Evolutionary conservation across 345 rosid genomes (phyloP).

Genomic region (Turritis glabra): DNA sequence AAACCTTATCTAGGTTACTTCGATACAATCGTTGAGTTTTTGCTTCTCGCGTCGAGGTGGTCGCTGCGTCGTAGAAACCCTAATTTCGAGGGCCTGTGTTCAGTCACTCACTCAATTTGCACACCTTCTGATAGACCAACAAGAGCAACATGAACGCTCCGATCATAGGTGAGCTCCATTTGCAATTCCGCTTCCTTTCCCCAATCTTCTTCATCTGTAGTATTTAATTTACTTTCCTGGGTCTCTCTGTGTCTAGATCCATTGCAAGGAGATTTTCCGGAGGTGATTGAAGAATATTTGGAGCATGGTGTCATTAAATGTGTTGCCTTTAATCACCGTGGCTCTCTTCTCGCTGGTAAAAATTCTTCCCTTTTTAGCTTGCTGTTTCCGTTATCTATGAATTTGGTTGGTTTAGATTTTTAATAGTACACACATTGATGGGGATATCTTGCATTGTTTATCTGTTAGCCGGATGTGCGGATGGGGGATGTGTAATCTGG

Average conservation of each 20-base stretch:
- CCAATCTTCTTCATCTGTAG: background rate
- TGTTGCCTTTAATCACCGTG: slow-evolving; percentile 95
- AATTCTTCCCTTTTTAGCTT: background rate
- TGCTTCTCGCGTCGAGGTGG: background rate
- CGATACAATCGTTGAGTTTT: background rate
- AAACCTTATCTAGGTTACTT: no score
- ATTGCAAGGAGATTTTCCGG: slow-evolving; percentile 98
- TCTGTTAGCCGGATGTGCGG: slow-evolving; percentile 87
- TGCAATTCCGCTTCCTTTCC: background rate
- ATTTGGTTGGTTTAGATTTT: background rate
- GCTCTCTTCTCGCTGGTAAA: slow-evolving; percentile 92
- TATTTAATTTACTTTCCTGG: background rate
- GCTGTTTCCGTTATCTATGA: background rate
- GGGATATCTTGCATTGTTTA: slow-evolving; percentile 10
- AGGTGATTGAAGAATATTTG: slow-evolving; percentile 94
- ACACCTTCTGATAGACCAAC: background rate
- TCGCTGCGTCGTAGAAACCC: slow-evolving; percentile 16
- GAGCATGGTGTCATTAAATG: slow-evolving; percentile 95
- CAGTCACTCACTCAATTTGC: background rate
- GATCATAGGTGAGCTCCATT: slow-evolving; percentile 28
- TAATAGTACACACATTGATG: background rate
- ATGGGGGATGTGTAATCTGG: slow-evolving; percentile 92
- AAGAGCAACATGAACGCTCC: slow-evolving; percentile 36
- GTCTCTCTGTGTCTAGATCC: slow-evolving; percentile 55
- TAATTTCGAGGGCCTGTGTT: background rate